Conservation (phyloP, 2,329 filamentous ascomycete genomes). For the Fusarium sp. region DNA sequence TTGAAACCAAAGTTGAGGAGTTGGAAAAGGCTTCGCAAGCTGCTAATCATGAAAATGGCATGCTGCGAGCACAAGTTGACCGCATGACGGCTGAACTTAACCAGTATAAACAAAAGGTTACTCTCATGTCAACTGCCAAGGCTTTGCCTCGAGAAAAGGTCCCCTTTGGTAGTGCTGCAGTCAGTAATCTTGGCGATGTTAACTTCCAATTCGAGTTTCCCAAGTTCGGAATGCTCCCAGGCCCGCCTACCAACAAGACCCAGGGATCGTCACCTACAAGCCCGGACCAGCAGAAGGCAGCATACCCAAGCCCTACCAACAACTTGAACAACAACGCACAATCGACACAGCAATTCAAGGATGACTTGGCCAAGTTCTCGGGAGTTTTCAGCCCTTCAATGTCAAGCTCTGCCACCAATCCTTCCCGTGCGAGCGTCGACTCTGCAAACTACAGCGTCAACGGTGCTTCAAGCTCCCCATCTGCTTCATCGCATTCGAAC, state of each 20-base stretch:
- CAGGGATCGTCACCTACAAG: conserved; percentile 51
- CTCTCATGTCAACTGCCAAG: conserved; percentile 61
- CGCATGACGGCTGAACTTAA: conserved; percentile 85
- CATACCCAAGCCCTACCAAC: conserved; percentile 46
- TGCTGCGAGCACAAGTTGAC: conserved; percentile 88
- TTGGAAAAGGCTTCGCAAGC: conserved; percentile 85
- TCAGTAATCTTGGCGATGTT: conserved; percentile 75
- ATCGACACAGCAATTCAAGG: conserved; percentile 54
- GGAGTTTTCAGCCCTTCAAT: conserved; percentile 70
- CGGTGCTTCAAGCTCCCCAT: conserved; percentile 72
- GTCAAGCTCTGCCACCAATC: conserved; percentile 59
- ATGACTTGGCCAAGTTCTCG: conserved; percentile 66
- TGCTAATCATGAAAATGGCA: conserved; percentile 85
- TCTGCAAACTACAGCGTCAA: conserved; percentile 61
- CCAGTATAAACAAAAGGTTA: conserved; percentile 90
- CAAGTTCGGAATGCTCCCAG: conserved; percentile 83
- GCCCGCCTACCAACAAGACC: conserved; percentile 52
- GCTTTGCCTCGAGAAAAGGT: conserved; percentile 55
- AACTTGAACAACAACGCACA: conserved; percentile 47
- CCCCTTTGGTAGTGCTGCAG: conserved; percentile 59
- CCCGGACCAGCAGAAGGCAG: conserved; percentile 43
- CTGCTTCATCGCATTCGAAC: conserved; percentile 71
- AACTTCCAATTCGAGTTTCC: conserved; percentile 98
- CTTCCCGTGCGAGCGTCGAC: conserved; percentile 64
- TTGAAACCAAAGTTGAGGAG: conserved; percentile 82